A percentile compares a stretch with the other conserved stretches of the same genome.
These are phyloP conservation scores for Flaveria bidentis DNA, from an alignment of 129 eudicot genomes.

Conservation along the genomic window DNA sequence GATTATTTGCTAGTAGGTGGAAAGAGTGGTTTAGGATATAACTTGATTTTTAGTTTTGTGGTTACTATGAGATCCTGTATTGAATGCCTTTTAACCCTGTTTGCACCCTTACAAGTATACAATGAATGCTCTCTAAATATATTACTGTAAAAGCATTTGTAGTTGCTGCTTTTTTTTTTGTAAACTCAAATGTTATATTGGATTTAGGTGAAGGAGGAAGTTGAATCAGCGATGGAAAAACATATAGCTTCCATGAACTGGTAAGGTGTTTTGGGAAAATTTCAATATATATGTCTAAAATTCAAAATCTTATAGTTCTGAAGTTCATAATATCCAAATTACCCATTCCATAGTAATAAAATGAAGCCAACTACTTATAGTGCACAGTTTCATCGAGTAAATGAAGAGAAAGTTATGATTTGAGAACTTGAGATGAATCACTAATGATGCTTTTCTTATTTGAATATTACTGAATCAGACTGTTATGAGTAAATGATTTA, in stretches of 20 bases:
- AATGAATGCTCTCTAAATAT: neutral
- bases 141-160: neutral
- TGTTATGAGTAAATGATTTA: neutral
- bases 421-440: neutral
- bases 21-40: neutral
- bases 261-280: constrained; percentile 40
- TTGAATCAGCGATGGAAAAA: constrained; percentile 71
- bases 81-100: neutral
- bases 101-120: neutral
- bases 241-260: constrained; percentile 58
- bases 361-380: neutral
- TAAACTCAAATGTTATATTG: constrained; percentile 30
- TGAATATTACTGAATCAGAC: neutral
- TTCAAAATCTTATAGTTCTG: neutral
- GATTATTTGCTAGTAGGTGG: constrained; percentile 1
- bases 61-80: constrained; percentile 11
- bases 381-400: neutral
- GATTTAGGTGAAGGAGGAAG: constrained; percentile 87
- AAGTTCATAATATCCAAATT: neutral
- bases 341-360: neutral
- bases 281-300: neutral
- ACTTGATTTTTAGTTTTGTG: constrained; percentile 8
- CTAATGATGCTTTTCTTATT: neutral
- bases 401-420: neutral
- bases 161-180: neutral